These are phyloP conservation scores for Chytriomyces sp. DNA, from an alignment of 192 early-diverging fungal species.

Conservation along the genomic window DNA sequence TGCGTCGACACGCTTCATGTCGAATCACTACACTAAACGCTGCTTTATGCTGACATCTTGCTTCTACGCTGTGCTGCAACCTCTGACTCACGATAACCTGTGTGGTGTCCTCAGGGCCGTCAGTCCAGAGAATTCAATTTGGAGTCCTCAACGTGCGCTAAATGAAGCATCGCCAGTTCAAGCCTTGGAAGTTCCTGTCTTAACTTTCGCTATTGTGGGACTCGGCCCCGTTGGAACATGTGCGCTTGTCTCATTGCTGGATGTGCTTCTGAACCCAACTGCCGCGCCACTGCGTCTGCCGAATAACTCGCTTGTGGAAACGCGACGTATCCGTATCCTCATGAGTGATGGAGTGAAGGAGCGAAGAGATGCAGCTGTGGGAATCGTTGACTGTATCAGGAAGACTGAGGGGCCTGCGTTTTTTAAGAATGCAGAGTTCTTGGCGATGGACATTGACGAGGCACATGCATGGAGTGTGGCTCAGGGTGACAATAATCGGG, in stretches of 20 bases:
- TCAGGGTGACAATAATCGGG: neutral
- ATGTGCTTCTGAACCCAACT: slow-evolving; percentile 14
- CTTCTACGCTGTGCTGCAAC: slow-evolving; percentile 60
- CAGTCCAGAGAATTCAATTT: neutral
- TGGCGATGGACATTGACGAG: slow-evolving; percentile 1
- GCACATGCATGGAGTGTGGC: neutral
- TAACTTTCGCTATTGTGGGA: slow-evolving; percentile 55
- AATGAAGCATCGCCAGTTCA: neutral
- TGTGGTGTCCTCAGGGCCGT: slow-evolving; percentile 11
- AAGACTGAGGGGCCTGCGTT: neutral
- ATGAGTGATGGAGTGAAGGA: slow-evolving; percentile 12
- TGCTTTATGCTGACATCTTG: slow-evolving; percentile 60
- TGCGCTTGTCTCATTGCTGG: slow-evolving; percentile 47
- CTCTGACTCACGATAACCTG: slow-evolving; percentile 43
- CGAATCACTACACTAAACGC: slow-evolving; percentile 51
- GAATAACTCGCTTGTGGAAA: neutral
- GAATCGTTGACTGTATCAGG: slow-evolving; percentile 6
- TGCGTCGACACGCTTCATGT: slow-evolving; percentile 34
- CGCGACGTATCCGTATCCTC: neutral
- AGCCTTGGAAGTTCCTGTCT: neutral
- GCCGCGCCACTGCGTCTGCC: slow-evolving; percentile 19
- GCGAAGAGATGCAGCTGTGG: neutral
- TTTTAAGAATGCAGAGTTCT: neutral
- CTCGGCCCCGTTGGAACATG: slow-evolving; percentile 64
- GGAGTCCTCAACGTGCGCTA: neutral